These are phyloP conservation scores for Lablab purpureus DNA, from an alignment of 306 rosid species.

Conservation along the genomic window DNA sequence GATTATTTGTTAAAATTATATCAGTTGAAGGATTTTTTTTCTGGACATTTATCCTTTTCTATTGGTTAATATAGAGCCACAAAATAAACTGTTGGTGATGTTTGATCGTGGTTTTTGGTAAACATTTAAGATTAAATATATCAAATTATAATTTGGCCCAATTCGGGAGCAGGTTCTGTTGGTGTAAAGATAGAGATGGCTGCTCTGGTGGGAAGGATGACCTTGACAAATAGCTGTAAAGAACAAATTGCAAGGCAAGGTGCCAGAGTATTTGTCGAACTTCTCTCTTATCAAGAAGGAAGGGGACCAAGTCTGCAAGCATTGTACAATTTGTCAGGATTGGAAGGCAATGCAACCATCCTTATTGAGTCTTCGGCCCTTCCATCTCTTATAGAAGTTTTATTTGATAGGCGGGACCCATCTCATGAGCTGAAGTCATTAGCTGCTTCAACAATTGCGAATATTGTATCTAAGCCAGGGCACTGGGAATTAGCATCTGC, in stretches of 20 bases:
- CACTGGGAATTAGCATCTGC: slow-evolving; percentile 73
- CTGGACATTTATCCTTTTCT: neutral
- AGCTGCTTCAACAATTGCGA: slow-evolving; percentile 65
- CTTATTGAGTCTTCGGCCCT: slow-evolving; percentile 52
- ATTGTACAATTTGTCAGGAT: slow-evolving; percentile 62
- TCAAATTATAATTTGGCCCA: slow-evolving; percentile 31
- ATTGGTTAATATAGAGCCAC: neutral
- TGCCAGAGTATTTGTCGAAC: slow-evolving; percentile 56
- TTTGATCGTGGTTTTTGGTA: slow-evolving; percentile 6
- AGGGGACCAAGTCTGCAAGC: slow-evolving; percentile 65
- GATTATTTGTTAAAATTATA: neutral
- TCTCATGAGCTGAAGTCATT: slow-evolving; percentile 53
- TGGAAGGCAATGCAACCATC: slow-evolving; percentile 62
- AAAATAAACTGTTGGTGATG: slow-evolving; percentile 17
- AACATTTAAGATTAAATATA: slow-evolving; percentile 8
- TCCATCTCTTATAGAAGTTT: slow-evolving; percentile 58
- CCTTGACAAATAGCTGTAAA: slow-evolving; percentile 65
- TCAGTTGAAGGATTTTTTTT: slow-evolving; percentile 25
- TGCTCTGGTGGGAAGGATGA: slow-evolving; percentile 63
- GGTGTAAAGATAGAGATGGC: slow-evolving; percentile 65
- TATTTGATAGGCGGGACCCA: slow-evolving; percentile 50
- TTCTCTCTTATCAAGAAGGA: slow-evolving; percentile 60
- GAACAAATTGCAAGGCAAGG: slow-evolving; percentile 68
- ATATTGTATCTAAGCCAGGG: slow-evolving; percentile 68
- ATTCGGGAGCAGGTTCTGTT: slow-evolving; percentile 58